A percentile compares a stretch with the other conserved stretches of the same genome.
These are phyloP conservation scores for Aspergillus steynii DNA, from an alignment of 495 filamentous ascomycete genomes.

Conservation along the genomic window DNA sequence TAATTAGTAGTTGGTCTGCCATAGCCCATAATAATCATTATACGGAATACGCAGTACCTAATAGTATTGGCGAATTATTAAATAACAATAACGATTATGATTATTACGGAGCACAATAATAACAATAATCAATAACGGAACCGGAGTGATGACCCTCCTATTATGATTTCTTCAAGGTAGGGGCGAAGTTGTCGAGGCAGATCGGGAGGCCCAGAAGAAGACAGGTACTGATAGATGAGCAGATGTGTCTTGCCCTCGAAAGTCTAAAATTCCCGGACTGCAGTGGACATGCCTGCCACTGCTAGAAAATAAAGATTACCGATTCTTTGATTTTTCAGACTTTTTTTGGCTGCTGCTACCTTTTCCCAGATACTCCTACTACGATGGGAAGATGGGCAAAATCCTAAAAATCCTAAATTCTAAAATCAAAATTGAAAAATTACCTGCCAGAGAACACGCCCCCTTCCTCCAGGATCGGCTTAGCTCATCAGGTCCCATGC, in stretches of 20 bases:
- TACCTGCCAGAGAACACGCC: neutral
- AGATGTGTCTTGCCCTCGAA: too few species aligned
- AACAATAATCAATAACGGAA: too few species aligned
- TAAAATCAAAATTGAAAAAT: neutral
- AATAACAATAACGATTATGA: slow-evolving; percentile 2
- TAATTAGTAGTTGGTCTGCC: neutral
- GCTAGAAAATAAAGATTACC: neutral
- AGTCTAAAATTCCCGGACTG: neutral
- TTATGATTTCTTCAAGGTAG: neutral
- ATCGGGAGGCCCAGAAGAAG: neutral
- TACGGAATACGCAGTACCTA: neutral
- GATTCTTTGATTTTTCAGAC: neutral
- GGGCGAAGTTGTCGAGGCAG: neutral
- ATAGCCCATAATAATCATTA: neutral
- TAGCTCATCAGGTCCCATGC: neutral
- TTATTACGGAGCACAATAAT: neutral
- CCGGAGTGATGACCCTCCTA: too few species aligned
- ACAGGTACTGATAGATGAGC: too few species aligned
- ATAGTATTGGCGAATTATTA: neutral
- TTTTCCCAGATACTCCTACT: too few species aligned
- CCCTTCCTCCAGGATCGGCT: neutral
- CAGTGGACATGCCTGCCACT: neutral
- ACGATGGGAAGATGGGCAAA: neutral
- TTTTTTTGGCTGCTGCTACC: neutral
- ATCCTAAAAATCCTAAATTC: neutral